phyloP scores from a whole-genome alignment of 1,139 yeast genomes.

The Geotrichum reessii region DNA sequence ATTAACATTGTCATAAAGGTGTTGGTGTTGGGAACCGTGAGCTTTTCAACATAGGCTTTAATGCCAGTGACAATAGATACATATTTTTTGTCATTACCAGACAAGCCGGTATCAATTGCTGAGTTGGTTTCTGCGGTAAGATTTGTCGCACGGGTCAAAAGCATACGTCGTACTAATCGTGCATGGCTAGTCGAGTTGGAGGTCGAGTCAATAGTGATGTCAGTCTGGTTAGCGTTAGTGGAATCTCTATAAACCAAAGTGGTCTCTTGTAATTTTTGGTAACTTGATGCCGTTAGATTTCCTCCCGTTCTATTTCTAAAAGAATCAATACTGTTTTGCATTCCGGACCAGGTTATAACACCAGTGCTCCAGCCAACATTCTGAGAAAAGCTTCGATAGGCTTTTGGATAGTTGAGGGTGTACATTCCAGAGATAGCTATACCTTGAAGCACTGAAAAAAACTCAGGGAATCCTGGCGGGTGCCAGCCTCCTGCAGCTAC shows the following conservation, averaged over 20 bases:
- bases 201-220: not conserved
- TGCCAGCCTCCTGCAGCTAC: slow-evolving; percentile 27
- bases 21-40: slow-evolving; percentile 33
- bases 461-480: slow-evolving; percentile 28
- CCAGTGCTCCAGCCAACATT: slow-evolving; percentile 36
- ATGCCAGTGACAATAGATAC: slow-evolving; percentile 31
- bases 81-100: slow-evolving; percentile 12
- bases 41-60: slow-evolving; percentile 31
- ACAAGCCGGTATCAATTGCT: not conserved
- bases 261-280: slow-evolving; percentile 21
- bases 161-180: not conserved
- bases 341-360: slow-evolving; percentile 31
- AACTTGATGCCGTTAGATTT: slow-evolving; percentile 26
- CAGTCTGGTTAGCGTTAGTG: slow-evolving; percentile 15
- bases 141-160: not conserved
- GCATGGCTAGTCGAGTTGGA: slow-evolving; percentile 6
- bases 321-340: slow-evolving; percentile 32
- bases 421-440: slow-evolving; percentile 36
- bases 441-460: slow-evolving; percentile 29
- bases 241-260: slow-evolving; percentile 27
- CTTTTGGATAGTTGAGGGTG: slow-evolving; percentile 32
- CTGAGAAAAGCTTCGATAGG: slow-evolving; percentile 31
- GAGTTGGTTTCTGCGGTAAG: slow-evolving; percentile 1
- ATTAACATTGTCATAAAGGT: slow-evolving; percentile 34
- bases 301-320: slow-evolving; percentile 34